These are phyloP conservation scores for Coemansia sp. DNA, from an alignment of 192 early-diverging fungal genomes.

Conservation along the genomic window DNA sequence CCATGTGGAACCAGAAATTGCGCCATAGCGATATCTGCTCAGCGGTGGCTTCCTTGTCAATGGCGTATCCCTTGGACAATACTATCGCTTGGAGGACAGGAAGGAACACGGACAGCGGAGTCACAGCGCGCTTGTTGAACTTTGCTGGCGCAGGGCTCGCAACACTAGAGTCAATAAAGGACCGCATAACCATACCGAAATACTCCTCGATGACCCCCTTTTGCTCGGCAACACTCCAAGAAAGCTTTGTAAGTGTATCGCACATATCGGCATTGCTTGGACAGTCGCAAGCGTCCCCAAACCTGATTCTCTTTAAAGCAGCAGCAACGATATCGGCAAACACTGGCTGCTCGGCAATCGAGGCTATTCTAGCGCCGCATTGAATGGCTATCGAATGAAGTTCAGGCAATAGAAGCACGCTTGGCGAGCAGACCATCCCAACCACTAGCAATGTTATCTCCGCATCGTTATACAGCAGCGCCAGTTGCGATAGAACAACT, in stretches of 20 bases:
- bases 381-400: slow-evolving; percentile 58
- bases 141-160: slow-evolving; percentile 15
- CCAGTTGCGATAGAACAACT: slow-evolving; percentile 36
- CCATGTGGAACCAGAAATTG: slow-evolving; percentile 89
- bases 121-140: slow-evolving; percentile 14
- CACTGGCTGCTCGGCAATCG: slow-evolving; percentile 55
- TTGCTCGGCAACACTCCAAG: slow-evolving; percentile 19
- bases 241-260: slow-evolving; percentile 24
- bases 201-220: slow-evolving; percentile 29
- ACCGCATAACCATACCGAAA: slow-evolving; percentile 29
- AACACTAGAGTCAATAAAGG: slow-evolving; percentile 44
- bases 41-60: slow-evolving; percentile 57
- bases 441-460: slow-evolving; percentile 64
- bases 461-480: slow-evolving; percentile 24
- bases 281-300: slow-evolving; percentile 19
- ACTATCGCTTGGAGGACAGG: slow-evolving; percentile 65
- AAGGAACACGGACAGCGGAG: slow-evolving; percentile 54
- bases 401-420: slow-evolving; percentile 48
- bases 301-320: slow-evolving; percentile 35
- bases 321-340: slow-evolving; percentile 63
- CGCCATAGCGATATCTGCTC: slow-evolving; percentile 76
- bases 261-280: slow-evolving; percentile 27
- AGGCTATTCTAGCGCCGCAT: slow-evolving; percentile 63
- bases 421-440: slow-evolving; percentile 65
- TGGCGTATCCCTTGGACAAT: slow-evolving; percentile 59